Conservation (phyloP, 345 rosid species). For the Melaleuca alternifolia region DNA sequence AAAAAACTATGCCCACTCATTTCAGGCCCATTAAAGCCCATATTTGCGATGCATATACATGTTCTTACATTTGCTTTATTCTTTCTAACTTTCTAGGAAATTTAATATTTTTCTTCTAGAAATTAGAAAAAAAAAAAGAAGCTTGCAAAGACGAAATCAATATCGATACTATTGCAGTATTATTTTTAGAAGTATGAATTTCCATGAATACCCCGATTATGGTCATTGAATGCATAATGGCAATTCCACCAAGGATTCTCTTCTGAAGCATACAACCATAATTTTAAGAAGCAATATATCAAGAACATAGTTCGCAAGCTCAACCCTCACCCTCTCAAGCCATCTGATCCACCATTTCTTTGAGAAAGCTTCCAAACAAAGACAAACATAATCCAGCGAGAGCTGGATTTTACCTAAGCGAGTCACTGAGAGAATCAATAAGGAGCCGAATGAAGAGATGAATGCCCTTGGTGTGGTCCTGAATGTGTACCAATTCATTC, state of each 20-base stretch:
- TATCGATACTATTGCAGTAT: not conserved
- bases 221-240: not conserved
- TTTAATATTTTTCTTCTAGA: not conserved
- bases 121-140: no score
- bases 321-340: not conserved
- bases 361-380: not conserved
- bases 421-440: no score
- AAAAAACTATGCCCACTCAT: not conserved
- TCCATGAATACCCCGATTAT: not conserved
- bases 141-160: not conserved
- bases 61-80: no score
- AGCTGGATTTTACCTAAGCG: no score
- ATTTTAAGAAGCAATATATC: no score
- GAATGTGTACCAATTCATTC: no score
- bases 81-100: no score
- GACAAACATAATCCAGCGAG: no score
- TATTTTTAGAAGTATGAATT: no score
- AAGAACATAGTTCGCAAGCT: not conserved
- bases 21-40: not conserved
- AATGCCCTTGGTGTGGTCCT: no score
- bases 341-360: not conserved
- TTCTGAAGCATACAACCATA: not conserved
- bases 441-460: no score
- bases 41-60: not conserved
- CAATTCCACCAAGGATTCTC: not conserved